Base-by-base conservation (phyloP, 352 stramenopile species). In the Pythium brachiatum region DNA sequence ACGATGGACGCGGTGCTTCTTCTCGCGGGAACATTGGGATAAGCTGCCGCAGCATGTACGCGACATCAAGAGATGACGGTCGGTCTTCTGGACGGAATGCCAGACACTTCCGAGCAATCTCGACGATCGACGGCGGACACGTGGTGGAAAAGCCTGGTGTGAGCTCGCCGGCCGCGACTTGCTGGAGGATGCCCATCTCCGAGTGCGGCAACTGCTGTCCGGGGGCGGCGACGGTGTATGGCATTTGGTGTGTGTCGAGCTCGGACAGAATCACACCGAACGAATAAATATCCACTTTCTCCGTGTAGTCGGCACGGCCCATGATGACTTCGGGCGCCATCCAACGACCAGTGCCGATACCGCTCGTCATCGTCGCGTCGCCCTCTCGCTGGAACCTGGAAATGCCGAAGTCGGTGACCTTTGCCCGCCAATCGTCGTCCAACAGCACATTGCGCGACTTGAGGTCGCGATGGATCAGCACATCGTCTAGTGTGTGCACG, bases 361-460 rank as follows among this genome's bases (percentile, higher is more conserved):
- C 65, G 21, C 54, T 62, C 5, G 60, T 75, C 53, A 74, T 53
- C 3, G 66, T 76, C 46, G 65, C 60, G 12, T 60, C 39, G 23
- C 57, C 56, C 15, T 73, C 70, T 11, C 54, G 67, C 39, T 68
- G 66, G 58, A 66, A 69, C 5, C 66, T 57, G 11, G 68, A 73
- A 18, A 76, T 60, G 4, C 64, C 64, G 54, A 78, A 78, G 48
- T 75, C 68, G 0, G 53, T 75, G 47, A 78, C 53, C 61, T 79
- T 79, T 32, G 69, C 72, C 12, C 65, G 41, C 52, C 56, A 62
- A 11, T 72, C 60, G 43, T 70, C 57, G 23, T 67, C 68, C 9
- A 79, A 41, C 44, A 79, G 29, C 36, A 79, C 66, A 32, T 79
- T 79, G 3, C 68, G 58, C 12, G 72, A 79, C 60, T 76, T 74